Conservation (phyloP, 306 rosid genomes). For the Malus sieversii region DNA sequence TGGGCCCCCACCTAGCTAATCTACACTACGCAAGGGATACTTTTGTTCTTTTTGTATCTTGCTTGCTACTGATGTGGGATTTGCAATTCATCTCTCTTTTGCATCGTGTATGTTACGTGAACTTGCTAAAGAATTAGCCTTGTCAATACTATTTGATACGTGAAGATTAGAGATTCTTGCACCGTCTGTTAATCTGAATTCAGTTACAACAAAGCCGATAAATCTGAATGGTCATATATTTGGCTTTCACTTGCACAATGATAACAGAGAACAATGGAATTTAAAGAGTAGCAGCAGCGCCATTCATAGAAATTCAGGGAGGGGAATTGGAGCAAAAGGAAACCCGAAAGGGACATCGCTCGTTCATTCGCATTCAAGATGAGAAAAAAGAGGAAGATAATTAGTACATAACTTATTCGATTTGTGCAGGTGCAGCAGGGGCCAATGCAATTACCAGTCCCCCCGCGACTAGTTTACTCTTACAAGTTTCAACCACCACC, state of each 20-base stretch:
- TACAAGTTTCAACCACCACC: background rate
- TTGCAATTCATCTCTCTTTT: background rate
- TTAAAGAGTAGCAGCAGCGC: too few relatives aligned
- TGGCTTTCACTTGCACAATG: background rate
- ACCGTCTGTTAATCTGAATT: background rate
- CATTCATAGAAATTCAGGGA: background rate
- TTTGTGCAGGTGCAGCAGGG: constrained; percentile 7
- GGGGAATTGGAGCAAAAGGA: background rate
- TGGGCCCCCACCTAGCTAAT: background rate
- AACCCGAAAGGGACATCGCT: background rate
- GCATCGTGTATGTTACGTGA: background rate
- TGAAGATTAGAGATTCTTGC: background rate
- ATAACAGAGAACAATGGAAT: background rate
- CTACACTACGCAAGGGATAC: too few relatives aligned
- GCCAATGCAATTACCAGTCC: constrained; percentile 14
- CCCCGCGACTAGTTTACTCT: constrained; percentile 9
- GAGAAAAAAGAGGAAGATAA: background rate
- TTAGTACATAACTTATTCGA: constrained; percentile 12
- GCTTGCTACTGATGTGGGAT: too few relatives aligned
- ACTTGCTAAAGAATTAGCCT: background rate
- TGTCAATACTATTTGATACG: background rate
- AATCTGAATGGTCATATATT: too few relatives aligned
- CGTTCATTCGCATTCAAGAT: background rate
- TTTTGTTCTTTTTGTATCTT: too few relatives aligned
- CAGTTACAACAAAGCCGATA: background rate